These are phyloP conservation scores for Penicillium herquei DNA, from an alignment of 495 filamentous ascomycete species.

Conservation along the genomic window DNA sequence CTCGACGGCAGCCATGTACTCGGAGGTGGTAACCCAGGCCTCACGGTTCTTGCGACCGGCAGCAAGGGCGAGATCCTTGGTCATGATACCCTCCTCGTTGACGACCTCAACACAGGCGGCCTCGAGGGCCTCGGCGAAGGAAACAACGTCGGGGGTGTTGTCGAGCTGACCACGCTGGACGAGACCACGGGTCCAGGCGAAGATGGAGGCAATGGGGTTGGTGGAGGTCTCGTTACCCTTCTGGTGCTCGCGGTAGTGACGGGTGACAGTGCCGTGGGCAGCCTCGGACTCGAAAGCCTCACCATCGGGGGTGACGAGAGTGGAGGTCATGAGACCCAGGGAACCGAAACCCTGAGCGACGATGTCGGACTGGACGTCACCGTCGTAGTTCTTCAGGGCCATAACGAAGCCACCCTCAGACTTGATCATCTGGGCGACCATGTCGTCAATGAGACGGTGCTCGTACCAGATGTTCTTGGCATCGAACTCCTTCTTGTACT, in stretches of 20 bases:
- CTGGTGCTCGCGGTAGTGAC: slow-evolving; percentile 98
- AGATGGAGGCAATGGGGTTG: slow-evolving; percentile 98
- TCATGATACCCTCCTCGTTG: slow-evolving; percentile 93
- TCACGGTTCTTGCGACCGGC: slow-evolving; percentile 79
- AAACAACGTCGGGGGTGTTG: slow-evolving; percentile 78
- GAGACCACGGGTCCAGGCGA: slow-evolving; percentile 97
- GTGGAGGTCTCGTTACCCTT: slow-evolving; percentile 95
- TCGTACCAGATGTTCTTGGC: slow-evolving; percentile 96
- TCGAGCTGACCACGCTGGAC: slow-evolving; percentile 89
- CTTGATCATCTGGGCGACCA: slow-evolving; percentile 99
- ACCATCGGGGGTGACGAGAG: slow-evolving; percentile 91
- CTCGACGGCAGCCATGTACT: slow-evolving; percentile 90
- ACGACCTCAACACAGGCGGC: slow-evolving; percentile 93
- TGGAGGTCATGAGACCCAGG: slow-evolving; percentile 96
- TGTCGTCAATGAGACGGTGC: slow-evolving; percentile 98
- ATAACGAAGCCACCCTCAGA: slow-evolving; percentile 92
- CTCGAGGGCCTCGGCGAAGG: slow-evolving; percentile 89
- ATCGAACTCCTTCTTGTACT: slow-evolving; percentile 86
- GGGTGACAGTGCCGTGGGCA: slow-evolving; percentile 96
- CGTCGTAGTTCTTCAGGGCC: slow-evolving; percentile 99
- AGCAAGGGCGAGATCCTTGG: slow-evolving; percentile 92
- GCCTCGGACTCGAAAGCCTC: slow-evolving; percentile 97
- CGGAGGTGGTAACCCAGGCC: slow-evolving; percentile 83
- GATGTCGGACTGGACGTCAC: slow-evolving; percentile 97
- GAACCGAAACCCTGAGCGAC: slow-evolving; percentile 98